Evolutionary conservation across 106 monocot species (phyloP).

Genomic region (Alisma plantagoaquatica): DNA sequence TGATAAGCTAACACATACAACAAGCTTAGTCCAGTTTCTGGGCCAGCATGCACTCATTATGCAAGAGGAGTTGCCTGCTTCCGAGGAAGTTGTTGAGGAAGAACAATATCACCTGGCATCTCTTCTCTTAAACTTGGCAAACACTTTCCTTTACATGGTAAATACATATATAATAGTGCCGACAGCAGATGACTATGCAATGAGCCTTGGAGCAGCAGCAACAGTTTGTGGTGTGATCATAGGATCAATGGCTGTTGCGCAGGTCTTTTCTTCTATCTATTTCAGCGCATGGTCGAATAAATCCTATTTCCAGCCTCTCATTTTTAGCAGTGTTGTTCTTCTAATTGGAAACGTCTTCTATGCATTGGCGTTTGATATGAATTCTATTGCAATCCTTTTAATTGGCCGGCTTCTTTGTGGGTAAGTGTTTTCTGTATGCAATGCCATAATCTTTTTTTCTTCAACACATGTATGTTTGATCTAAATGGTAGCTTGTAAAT

Average conservation of each 20-base stretch:
- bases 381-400: too few species aligned
- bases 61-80: slow-evolving; percentile 49
- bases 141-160: slow-evolving; percentile 95
- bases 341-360: slow-evolving; percentile 65
- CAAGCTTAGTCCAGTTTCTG: slow-evolving; percentile 72
- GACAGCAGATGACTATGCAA: slow-evolving; percentile 82
- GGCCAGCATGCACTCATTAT: slow-evolving; percentile 79
- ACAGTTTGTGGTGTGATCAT: slow-evolving; percentile 90
- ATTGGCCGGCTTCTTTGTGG: too few species aligned
- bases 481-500: too few species aligned
- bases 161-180: slow-evolving; percentile 94
- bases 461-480: too few species aligned
- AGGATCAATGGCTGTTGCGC: slow-evolving; percentile 94
- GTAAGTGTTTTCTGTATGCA: too few species aligned
- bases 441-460: too few species aligned
- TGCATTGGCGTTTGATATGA: slow-evolving; percentile 83
- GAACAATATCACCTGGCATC: slow-evolving; percentile 71
- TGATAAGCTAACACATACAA: slow-evolving; percentile 59
- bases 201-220: slow-evolving; percentile 76
- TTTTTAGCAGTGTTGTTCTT: slow-evolving; percentile 79
- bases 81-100: slow-evolving; percentile 38
- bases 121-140: slow-evolving; percentile 71
- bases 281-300: slow-evolving; percentile 95
- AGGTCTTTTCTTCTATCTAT: slow-evolving; percentile 70
- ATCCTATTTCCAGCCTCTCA: slow-evolving; percentile 69